Conservation (phyloP, 768 basidiomycete genomes). For the Amanita brunnescens region DNA sequence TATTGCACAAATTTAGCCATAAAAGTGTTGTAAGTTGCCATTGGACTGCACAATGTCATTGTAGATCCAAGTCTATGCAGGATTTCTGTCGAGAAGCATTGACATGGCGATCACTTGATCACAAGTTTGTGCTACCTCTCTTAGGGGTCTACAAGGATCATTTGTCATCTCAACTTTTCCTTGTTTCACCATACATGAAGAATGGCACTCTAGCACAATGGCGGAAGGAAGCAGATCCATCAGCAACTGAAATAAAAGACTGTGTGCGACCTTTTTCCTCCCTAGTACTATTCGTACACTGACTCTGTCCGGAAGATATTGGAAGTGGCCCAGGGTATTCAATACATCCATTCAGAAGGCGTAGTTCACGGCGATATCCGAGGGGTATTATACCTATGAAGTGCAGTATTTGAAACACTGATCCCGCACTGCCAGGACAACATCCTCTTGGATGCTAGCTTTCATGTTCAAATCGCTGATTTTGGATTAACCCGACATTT, state of each 20-base stretch:
- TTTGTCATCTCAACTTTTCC: constrained; percentile 53
- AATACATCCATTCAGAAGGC: constrained; percentile 60
- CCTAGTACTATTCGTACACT: constrained; percentile 14
- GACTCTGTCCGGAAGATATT: constrained; percentile 51
- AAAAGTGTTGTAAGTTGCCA: constrained; percentile 10
- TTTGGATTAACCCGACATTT: not conserved
- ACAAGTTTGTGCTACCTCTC: constrained; percentile 62
- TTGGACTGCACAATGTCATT: not conserved
- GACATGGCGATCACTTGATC: constrained; percentile 62
- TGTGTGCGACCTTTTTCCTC: not conserved
- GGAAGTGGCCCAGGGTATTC: constrained; percentile 76
- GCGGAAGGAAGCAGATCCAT: constrained; percentile 26
- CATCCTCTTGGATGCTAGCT: not conserved
- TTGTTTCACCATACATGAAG: constrained; percentile 65
- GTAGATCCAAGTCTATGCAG: constrained; percentile 10
- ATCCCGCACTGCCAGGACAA: not conserved
- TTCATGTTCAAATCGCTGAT: not conserved
- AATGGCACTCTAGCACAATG: constrained; percentile 56
- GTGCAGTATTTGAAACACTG: not conserved
- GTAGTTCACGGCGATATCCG: constrained; percentile 70
- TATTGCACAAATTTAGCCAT: constrained; percentile 51
- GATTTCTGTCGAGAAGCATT: constrained; percentile 63
- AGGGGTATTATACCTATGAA: not conserved
- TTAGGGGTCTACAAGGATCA: constrained; percentile 67
- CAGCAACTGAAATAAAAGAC: not conserved